Base-by-base conservation (phyloP, 768 basidiomycete species). In the Phanerochaete carnosa region DNA sequence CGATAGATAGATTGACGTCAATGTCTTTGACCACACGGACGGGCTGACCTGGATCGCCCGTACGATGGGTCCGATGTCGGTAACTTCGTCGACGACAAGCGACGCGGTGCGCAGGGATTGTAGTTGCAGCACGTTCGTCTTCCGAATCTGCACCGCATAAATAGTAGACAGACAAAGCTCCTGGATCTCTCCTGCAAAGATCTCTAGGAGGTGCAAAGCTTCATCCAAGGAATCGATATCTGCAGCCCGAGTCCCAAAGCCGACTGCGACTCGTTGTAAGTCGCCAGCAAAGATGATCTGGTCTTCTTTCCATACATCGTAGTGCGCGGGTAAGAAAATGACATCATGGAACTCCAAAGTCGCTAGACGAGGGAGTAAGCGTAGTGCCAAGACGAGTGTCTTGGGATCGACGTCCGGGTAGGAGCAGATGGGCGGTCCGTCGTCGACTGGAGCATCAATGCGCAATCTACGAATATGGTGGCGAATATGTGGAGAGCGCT, bases 221-320 rank as follows among this genome's bases (percentile, higher is more conserved):
- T 55, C 54, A n/a, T 55, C 54, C 37, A 55, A 28, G n/a, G 54
- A 55, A 16, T 55, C 54, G 39, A 55, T 55, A n/a, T 55, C 54
- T 25, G 32, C 54, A 25, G 54, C 54, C 22, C 54, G 33, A 22
- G 22, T 55, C 16, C 54, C 54, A 26, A 55, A 55, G 26, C 54
- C 43, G n/a, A 55, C 26, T 11, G 54, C 19, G 35, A 55, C 32
- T 15, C 35, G 54, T 16, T 39, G 22, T 22, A 55, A 15, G 13
- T 55, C 35, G 35, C 35, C 35, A 11, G 35, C 1, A 23, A 35
- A 55, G 23, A 22, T 16, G 5, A 39, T 7, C 23, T 37, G 5
- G 7, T 33, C 35, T 7, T 39, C 25, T 33, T 32, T 52, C 54
- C 54, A 55, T 3, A 37, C 54, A 5, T 37, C 35, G 35, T 55